Evolutionary conservation across 345 rosid genomes (phyloP), one percentile per base, ranked within the genome.

Genomic region (Pistacia integerrima): DNA sequence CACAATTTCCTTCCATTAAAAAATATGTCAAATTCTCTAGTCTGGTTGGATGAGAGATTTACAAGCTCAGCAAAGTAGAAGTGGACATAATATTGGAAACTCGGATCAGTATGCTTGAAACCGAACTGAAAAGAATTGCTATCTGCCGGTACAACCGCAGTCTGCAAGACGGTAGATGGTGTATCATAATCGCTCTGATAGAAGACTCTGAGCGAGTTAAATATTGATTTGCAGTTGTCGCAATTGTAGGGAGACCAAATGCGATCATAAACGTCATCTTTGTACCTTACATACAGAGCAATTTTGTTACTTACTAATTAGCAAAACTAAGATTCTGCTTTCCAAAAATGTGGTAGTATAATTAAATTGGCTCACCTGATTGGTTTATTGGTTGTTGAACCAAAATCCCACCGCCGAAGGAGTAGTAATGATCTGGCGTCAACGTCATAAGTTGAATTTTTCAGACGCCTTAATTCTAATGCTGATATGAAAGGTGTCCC

Each of bases 81-180:
- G 62, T 64, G 80, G 1, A 81, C 85, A 51, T 80, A 82, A 74
- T 80, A 85, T 74, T 79, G 38, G 60, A 69, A 18, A 18, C 69
- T 28, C 38, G 78, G 76, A 78, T 82, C 70, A 2, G 30, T 76
- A 13, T 2, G 77, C 74, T 67, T 75, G 85, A 84, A 85, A 1
- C 54, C 75, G 11, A 85, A 3, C 58, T 82, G 80, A 79, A 85
- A 73, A 1, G 77, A 74, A 14, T 80, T 84, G 38, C 83, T 84
- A 30, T 46, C 82, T 44, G 49, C 67, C 16, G 85, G 84, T 5
- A 25, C 61, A 18, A 81, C 84, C 52, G 88, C 88, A 44, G 88
- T 80, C 57, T 74, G 74, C 58, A 88, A 78, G 69, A 88, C 88
- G 69, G 78, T 79, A 22, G 72, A 82, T 55, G 91, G 89, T 14